phyloP scores from a whole-genome alignment of 345 rosid genomes.

The Populus nigra region DNA sequence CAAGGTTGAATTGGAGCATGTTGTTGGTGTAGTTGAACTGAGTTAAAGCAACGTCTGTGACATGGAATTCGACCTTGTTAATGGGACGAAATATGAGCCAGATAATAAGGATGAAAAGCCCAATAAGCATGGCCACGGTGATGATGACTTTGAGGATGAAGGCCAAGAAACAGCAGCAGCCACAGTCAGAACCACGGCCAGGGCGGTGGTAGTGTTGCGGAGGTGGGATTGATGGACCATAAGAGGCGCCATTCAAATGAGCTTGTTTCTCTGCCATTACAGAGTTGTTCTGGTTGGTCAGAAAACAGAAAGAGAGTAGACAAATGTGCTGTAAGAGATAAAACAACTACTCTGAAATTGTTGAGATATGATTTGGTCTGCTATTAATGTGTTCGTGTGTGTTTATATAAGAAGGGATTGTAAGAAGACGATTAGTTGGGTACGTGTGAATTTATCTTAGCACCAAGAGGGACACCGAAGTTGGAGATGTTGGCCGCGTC shows the following conservation, averaged over 20 bases:
- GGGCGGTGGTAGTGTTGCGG: conserved; percentile 45
- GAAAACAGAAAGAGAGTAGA: not conserved
- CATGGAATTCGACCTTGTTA: conserved; percentile 37
- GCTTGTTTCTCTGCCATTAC: conserved; percentile 55
- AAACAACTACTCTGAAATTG: not conserved
- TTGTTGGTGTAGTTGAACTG: conserved; percentile 32
- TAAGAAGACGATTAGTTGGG: not conserved
- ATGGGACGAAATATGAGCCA: conserved; percentile 47
- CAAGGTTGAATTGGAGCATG: conserved; percentile 34
- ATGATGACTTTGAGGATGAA: conserved; percentile 43
- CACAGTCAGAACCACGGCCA: conserved; percentile 43
- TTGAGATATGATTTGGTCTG: not conserved
- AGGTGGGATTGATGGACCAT: conserved; percentile 67
- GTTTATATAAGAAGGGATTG: not conserved
- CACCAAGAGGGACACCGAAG: not conserved
- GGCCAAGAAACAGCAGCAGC: conserved; percentile 61
- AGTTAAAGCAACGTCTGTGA: conserved; percentile 37
- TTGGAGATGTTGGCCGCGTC: conserved; percentile 1
- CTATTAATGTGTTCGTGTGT: not conserved
- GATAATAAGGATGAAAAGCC: conserved; percentile 32
- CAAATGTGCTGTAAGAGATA: not conserved
- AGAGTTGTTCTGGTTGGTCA: not conserved
- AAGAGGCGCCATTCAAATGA: conserved; percentile 58
- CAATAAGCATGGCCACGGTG: conserved; percentile 34
- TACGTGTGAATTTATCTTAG: not conserved